Evolutionary conservation across 2,329 filamentous ascomycete genomes (phyloP), one percentile per base, ranked within the genome.

Genomic region (Laburnicola sp.): DNA sequence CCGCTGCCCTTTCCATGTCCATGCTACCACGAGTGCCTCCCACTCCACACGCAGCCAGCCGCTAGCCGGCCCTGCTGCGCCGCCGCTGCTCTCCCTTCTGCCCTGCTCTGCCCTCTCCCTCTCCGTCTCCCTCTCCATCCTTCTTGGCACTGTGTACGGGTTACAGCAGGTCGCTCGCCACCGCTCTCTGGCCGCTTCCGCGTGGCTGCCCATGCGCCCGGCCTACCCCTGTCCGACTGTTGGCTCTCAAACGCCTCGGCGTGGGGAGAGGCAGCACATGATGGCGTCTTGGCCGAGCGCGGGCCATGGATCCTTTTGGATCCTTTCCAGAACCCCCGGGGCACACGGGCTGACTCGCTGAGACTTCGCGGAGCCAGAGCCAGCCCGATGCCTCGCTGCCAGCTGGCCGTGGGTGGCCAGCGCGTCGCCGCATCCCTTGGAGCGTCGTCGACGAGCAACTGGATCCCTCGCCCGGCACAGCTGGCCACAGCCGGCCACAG

Each of bases 311-410:
- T n/a, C n/a, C n/a, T n/a, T n/a, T n/a, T n/a, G n/a, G 7, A 31
- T 49, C 46, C 58, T 63, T 71, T 72, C 69, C 66, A 71, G 69
- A 70, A 70, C 57, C 60, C 58, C 58, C 61, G 31, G 57, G 56
- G 52, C 51, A 58, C 60, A 55, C 48, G 51, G 49, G 51, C 64
- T 69, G 66, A 70, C 68, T 69, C 66, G 64, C 53, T 46, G 50
- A 51, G 40, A 38, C 53, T 44, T 53, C 45, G 47, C 22, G 27
- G 26, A 42, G n/a, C n/a, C n/a, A n/a, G n/a, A n/a, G 44, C 37
- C 30, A 28, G 42, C 32, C 54, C 45, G 50, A 32, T 23, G 23
- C n/a, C 28, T 51, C n/a, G n/a, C n/a, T n/a, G n/a, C n/a, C n/a
- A n/a, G n/a, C n/a, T 23, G 4, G 3, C 35, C 25, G 16, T 38